A percentile compares a stretch with the other conserved stretches of the same genome.
Conservation (phyloP, 78 protist genomes). For the Emiliania huxleyi region DNA sequence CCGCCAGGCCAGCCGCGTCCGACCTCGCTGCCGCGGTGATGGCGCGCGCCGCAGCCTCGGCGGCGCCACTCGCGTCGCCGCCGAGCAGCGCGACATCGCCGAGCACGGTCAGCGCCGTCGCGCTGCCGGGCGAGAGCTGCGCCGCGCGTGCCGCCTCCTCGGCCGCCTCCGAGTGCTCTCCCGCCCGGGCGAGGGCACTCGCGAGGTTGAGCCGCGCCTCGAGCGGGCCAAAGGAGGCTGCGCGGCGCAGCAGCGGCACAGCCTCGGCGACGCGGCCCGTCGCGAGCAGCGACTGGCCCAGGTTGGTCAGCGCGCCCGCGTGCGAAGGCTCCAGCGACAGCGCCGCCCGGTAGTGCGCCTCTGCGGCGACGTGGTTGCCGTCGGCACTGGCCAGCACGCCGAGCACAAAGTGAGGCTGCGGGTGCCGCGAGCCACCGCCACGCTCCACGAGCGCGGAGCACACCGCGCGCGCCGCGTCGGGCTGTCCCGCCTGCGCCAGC, state of each 20-base stretch:
- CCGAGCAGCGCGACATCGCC: neutral
- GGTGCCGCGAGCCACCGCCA: neutral
- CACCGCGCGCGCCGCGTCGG: neutral
- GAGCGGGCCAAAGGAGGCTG: neutral
- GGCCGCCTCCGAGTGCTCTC: neutral
- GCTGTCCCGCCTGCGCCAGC: neutral
- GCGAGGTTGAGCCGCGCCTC: neutral
- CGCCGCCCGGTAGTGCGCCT: neutral
- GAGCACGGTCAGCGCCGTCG: neutral
- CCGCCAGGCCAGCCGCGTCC: neutral
- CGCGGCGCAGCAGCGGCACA: neutral
- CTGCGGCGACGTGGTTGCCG: neutral
- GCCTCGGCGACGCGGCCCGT: neutral
- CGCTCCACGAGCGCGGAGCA: neutral
- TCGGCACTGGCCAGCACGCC: neutral
- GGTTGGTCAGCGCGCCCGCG: neutral
- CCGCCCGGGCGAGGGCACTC: neutral
- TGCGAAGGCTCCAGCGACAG: neutral
- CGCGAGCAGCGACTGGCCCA: neutral
- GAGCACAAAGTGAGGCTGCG: neutral
- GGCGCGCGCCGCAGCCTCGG: neutral
- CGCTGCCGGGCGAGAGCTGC: neutral
- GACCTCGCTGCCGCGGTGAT: neutral
- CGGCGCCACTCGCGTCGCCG: neutral
- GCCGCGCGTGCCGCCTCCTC: neutral